A percentile compares a stretch with the other conserved stretches of the same genome.
Conservation (phyloP, 495 filamentous ascomycete genomes). For the Neurospora sp. region DNA sequence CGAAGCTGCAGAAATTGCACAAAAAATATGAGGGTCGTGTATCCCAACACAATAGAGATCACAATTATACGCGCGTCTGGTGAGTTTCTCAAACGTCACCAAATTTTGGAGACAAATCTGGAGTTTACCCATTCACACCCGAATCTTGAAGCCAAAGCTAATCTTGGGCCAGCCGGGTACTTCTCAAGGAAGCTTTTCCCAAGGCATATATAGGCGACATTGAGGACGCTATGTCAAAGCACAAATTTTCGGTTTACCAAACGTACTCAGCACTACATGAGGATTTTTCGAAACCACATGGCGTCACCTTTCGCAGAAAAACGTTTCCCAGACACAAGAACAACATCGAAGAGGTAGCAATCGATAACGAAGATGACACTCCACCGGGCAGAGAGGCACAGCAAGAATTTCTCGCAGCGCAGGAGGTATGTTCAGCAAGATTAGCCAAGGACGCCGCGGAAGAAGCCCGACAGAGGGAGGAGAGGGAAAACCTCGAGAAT, state of each 20-base stretch:
- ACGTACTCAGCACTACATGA: slow-evolving; percentile 22
- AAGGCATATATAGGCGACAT: slow-evolving; percentile 12
- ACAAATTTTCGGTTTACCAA: slow-evolving; percentile 17
- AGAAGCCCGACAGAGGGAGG: slow-evolving; percentile 22
- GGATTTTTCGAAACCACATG: slow-evolving; percentile 3
- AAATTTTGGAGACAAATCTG: not conserved
- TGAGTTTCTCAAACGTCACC: not conserved
- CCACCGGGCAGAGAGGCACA: slow-evolving; percentile 10
- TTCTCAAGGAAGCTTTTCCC: slow-evolving; percentile 20
- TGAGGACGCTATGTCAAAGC: slow-evolving; percentile 2
- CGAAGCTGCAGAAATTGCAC: not conserved
- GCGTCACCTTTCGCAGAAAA: not conserved
- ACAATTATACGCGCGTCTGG: not conserved
- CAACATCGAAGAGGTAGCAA: slow-evolving; percentile 13
- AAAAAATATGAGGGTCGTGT: slow-evolving; percentile 3
- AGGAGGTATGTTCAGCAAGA: slow-evolving; percentile 8
- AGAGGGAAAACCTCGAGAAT: slow-evolving; percentile 33
- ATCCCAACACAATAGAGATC: not conserved
- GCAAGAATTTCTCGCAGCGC: slow-evolving; percentile 19
- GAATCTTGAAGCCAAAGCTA: not conserved
- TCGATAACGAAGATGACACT: not conserved
- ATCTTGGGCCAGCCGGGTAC: slow-evolving; percentile 5
- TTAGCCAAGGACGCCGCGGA: slow-evolving; percentile 15
- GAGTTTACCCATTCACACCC: not conserved
- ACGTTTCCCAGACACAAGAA: slow-evolving; percentile 1